A percentile compares a stretch with the other conserved stretches of the same genome.
These are phyloP conservation scores for Nitzschia palea DNA, from an alignment of 108 stramenopile species.

Conservation along the genomic window DNA sequence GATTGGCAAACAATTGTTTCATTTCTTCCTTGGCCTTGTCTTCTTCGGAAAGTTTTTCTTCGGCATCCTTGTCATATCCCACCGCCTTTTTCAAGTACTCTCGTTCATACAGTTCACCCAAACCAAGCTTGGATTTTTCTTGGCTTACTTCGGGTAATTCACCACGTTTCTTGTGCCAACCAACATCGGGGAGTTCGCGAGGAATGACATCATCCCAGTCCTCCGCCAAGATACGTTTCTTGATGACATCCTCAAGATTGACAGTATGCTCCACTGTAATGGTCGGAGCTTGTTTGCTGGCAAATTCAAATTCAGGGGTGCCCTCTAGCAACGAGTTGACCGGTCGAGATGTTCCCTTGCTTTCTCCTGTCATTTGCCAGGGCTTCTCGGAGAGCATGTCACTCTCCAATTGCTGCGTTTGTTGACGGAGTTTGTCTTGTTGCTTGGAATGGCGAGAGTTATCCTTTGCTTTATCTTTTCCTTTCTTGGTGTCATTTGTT, in stretches of 20 bases:
- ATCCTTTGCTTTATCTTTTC: background rate
- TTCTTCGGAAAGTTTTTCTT: conserved; percentile 81
- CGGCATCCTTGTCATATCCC: conserved; percentile 80
- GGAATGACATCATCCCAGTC: conserved; percentile 97
- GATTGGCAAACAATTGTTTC: conserved; percentile 77
- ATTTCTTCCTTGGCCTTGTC: conserved; percentile 86
- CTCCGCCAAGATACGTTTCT: conserved; percentile 86
- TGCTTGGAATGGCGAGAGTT: conserved; percentile 50
- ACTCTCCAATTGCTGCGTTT: conserved; percentile 87
- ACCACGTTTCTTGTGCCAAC: conserved; percentile 60
- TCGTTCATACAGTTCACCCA: conserved; percentile 95
- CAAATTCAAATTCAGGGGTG: conserved; percentile 95
- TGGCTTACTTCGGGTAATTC: conserved; percentile 95
- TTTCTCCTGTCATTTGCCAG: conserved; percentile 96
- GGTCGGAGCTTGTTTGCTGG: conserved; percentile 83
- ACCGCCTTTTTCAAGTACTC: conserved; percentile 91
- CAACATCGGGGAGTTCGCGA: conserved; percentile 86
- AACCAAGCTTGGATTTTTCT: conserved; percentile 95
- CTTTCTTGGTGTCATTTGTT: conserved; percentile 3
- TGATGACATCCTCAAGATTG: conserved; percentile 90
- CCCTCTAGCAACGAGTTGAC: conserved; percentile 92
- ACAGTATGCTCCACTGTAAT: conserved; percentile 89
- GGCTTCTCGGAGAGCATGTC: conserved; percentile 95
- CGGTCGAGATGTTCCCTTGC: conserved; percentile 69
- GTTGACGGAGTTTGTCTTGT: conserved; percentile 60